Evolutionary conservation across 202 grass and related monocot genomes (phyloP), one percentile per base, ranked within the genome.

Genomic region (Tripidium arundinaceum): DNA sequence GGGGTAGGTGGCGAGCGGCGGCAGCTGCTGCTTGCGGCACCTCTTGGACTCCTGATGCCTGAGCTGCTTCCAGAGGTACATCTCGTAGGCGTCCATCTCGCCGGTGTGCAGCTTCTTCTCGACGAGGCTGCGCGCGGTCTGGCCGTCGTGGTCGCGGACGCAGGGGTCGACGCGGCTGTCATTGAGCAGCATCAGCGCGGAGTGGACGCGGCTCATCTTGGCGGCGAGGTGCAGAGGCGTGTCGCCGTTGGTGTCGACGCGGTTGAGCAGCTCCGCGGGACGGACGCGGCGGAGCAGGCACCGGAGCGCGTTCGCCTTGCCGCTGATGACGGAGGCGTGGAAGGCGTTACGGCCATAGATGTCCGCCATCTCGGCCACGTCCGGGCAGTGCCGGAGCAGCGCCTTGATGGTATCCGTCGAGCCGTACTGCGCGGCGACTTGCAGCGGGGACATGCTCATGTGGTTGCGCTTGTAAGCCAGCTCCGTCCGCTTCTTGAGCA

Each of bases 1-100:
- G 21, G 28, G 62, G 79, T 69, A 33, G 75, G 85, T 47, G 21
- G 46, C 3, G 19, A n/a, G n/a, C n/a, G 78, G 78, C 0, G 91
- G 91, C 27, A 90, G 26, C 72, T 59, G 84, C 25, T 77, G 63
- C 11, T 87, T 85, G 74, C 83, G 57, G 82, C 82, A 90, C 78
- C 52, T 85, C 11, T 21, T 66, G 5, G 64, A 29, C 78, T 93
- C 91, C 1, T 80, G 70, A 36, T 86, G 77, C 79, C 81, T 87
- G 72, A 93, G 82, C 64, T 83, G 31, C 69, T 75, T 77, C 87
- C 87, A 88, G 72, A 90, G 52, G 71, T 79, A 77, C 70, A 93
- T 69, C 84, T 88, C 41, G 39, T 87, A 85, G 19, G 72, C 36
- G 72, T 58, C 31, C 73, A 86, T 79, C 43, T 81, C 79, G 18